Base-by-base conservation (phyloP, 73 alveolate genomes). In the Stentor roeselii region DNA sequence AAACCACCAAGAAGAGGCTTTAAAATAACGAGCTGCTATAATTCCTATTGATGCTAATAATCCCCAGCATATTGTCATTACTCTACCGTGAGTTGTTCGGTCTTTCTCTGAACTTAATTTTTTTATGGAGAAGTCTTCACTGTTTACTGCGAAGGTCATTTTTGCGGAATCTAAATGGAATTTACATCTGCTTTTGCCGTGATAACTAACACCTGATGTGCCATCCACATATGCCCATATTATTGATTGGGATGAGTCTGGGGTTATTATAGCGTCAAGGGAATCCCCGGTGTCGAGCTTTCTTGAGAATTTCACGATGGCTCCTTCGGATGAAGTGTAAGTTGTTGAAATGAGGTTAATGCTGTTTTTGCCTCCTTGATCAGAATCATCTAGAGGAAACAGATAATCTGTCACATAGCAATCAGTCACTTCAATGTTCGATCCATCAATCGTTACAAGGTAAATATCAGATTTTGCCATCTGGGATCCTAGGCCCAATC, bases 191-290 rank as follows among this genome's bases (percentile, higher is more conserved):
- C 34, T 30, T 30, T 67, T 15, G 11, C 80, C 34, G 2, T 67
- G 80, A n/a, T 67, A n/a, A 11, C 37, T 67, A n/a, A n/a, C 21
- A 27, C 80, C 80, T 67, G 2, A 21, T 67, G 27, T 0, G 2
- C 34, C 41, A 67, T 67, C 80, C 21, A 6, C 30, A 50, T 67
- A 67, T 67, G 80, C 80, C 80, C 80, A 67, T 15, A 11, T 67
- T 27, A 67, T 67, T 15, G 21, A n/a, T 32, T 11, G 15, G 2
- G 34, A 15, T 67, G 21, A 27, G 41, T 67, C 80, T 21, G 80
- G 80, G 0, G 14, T 21, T 67, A 67, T 67, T 14, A 1, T 3
- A 1, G 21, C 34, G 80, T 67, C 80, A 67, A 27, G 34, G 27
- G 11, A 27, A 2, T 67, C 80, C 37, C 80, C 80, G 14, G 80